Evolutionary conservation across 495 filamentous ascomycete species (phyloP).

Genomic region (Aspergillus sclerotiicarbonarius): DNA sequence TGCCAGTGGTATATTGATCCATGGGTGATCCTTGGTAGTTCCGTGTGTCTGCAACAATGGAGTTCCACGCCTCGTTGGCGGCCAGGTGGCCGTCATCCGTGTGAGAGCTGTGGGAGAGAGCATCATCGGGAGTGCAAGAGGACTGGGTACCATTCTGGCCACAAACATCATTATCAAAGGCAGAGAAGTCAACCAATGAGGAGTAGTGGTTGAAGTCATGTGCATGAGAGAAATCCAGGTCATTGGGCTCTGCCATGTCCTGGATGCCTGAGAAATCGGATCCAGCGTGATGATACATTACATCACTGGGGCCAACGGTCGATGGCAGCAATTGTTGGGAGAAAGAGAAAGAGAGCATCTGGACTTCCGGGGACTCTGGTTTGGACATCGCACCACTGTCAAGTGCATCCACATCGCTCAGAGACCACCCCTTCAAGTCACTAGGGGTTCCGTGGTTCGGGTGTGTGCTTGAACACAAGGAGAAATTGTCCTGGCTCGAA

Average conservation of each 20-base stretch:
- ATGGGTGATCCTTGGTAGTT: constrained; percentile 41
- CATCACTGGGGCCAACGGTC: constrained; percentile 43
- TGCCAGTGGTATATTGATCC: constrained; percentile 37
- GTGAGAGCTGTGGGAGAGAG: constrained; percentile 42
- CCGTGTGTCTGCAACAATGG: constrained; percentile 36
- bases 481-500: constrained; percentile 45
- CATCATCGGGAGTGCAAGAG: constrained; percentile 41
- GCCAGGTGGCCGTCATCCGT: constrained; percentile 41
- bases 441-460: constrained; percentile 36
- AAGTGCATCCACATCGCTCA: constrained; percentile 41
- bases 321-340: constrained; percentile 46
- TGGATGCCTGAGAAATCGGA: constrained; percentile 43
- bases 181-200: constrained; percentile 43
- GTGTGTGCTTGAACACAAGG: constrained; percentile 41
- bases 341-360: constrained; percentile 48
- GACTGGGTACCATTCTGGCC: constrained; percentile 32
- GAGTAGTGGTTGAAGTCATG: constrained; percentile 35
- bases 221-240: constrained; percentile 38
- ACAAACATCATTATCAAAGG: constrained; percentile 46
- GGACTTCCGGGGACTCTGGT: constrained; percentile 44
- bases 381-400: constrained; percentile 36
- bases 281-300: constrained; percentile 43
- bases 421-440: constrained; percentile 42
- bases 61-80: constrained; percentile 40
- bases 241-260: constrained; percentile 41